Evolutionary conservation across 2,329 filamentous ascomycete genomes (phyloP).

Genomic region (Herpotrichia juniperi): DNA sequence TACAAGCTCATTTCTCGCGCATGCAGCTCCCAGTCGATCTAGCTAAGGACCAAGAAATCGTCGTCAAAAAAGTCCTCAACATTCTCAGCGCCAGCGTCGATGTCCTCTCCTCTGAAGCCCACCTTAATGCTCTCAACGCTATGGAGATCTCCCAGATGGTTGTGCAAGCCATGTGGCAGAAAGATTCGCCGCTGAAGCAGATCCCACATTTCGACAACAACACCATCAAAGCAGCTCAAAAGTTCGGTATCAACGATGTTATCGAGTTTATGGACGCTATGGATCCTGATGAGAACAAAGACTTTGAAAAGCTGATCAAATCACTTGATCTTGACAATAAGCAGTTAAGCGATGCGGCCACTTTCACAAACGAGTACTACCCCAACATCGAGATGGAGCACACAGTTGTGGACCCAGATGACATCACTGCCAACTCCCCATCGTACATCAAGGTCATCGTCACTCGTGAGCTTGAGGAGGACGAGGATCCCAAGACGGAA

Average conservation of each 20-base stretch:
- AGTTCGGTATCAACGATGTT: slow-evolving; percentile 86
- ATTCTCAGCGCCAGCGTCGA: slow-evolving; percentile 92
- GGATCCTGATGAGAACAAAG: slow-evolving; percentile 89
- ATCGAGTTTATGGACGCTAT: slow-evolving; percentile 99
- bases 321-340: slow-evolving; percentile 78
- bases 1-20: slow-evolving; percentile 96
- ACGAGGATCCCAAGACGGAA: slow-evolving; percentile 75
- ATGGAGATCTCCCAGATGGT: slow-evolving; percentile 99
- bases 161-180: slow-evolving; percentile 98
- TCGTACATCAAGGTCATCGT: slow-evolving; percentile 85
- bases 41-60: slow-evolving; percentile 91
- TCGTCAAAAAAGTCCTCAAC: slow-evolving; percentile 83
- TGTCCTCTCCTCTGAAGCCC: slow-evolving; percentile 92
- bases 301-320: slow-evolving; percentile 79
- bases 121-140: slow-evolving; percentile 95
- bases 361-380: slow-evolving; percentile 95
- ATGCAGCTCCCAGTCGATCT: slow-evolving; percentile 97
- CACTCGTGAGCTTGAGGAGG: slow-evolving; percentile 78
- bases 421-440: slow-evolving; percentile 79
- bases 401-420: slow-evolving; percentile 79
- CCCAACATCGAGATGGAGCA: slow-evolving; percentile 94
- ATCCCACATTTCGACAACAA: slow-evolving; percentile 92
- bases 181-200: slow-evolving; percentile 94
- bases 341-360: slow-evolving; percentile 86
- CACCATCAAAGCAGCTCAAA: slow-evolving; percentile 80